Evolutionary conservation across 2,329 filamentous ascomycete species (phyloP).

Genomic region (Parascedosporium putredinis): DNA sequence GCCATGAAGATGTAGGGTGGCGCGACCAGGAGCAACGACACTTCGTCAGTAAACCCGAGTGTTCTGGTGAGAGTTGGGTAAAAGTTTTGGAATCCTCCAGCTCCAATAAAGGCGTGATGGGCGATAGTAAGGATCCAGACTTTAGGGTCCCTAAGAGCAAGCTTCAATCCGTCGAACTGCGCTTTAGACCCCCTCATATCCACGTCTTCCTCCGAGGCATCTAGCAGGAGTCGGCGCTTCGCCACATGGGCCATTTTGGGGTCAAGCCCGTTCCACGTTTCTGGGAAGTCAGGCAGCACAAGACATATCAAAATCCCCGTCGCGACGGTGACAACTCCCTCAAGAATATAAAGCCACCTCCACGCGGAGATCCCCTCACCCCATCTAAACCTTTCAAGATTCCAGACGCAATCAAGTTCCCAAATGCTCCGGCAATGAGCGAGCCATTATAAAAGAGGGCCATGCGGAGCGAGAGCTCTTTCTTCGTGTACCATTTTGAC

Average conservation of each 20-base stretch:
- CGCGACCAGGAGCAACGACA: slow-evolving; percentile 19
- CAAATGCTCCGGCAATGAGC: slow-evolving; percentile 20
- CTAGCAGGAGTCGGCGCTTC: slow-evolving; percentile 27
- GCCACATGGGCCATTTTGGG: slow-evolving; percentile 31
- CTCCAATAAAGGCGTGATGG: slow-evolving; percentile 10
- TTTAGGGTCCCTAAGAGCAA: slow-evolving; percentile 39
- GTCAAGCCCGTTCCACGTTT: slow-evolving; percentile 30
- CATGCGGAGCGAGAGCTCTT: slow-evolving; percentile 35
- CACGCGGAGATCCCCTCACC: slow-evolving; percentile 34
- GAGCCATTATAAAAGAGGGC: slow-evolving; percentile 21
- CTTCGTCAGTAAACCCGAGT: slow-evolving; percentile 5
- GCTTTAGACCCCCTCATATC: slow-evolving; percentile 36
- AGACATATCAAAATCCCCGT: slow-evolving; percentile 9
- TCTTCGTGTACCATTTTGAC: slow-evolving; percentile 25
- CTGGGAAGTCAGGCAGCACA: slow-evolving; percentile 25
- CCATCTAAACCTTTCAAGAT: slow-evolving; percentile 30
- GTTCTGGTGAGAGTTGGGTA: slow-evolving; percentile 11
- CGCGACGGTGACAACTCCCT: slow-evolving; percentile 25
- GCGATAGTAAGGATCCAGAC: slow-evolving; percentile 28
- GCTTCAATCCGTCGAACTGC: slow-evolving; percentile 36
- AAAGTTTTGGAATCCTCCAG: slow-evolving; percentile 11
- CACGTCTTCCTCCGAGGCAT: slow-evolving; percentile 36
- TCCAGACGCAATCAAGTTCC: slow-evolving; percentile 19
- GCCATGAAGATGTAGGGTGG: slow-evolving; percentile 37
- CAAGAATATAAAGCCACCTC: slow-evolving; percentile 40